Evolutionary conservation across 352 stramenopile genomes (phyloP).

Genomic region (Phytophthora multivora): DNA sequence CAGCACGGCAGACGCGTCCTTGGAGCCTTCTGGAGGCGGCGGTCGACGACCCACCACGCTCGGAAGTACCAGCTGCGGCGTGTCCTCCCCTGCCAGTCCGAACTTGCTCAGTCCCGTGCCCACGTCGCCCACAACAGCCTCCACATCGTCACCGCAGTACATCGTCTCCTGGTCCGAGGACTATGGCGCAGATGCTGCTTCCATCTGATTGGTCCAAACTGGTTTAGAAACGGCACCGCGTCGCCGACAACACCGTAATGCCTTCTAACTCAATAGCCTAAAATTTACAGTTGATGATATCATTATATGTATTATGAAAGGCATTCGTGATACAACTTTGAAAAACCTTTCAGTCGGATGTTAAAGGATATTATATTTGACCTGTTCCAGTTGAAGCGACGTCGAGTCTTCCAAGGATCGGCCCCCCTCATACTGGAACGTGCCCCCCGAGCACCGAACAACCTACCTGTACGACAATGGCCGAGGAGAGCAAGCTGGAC

Average conservation of each 20-base stretch:
- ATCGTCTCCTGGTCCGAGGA: conserved; percentile 28
- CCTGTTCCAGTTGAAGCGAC: no score
- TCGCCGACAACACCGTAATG: background rate
- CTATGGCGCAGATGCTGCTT: background rate
- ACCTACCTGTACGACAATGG: conserved; percentile 35
- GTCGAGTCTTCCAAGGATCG: conserved; percentile 13
- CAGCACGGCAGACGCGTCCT: conserved; percentile 31
- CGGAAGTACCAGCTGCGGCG: conserved; percentile 88
- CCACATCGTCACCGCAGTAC: conserved; percentile 97
- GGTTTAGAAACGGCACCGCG: background rate
- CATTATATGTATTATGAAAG: background rate
- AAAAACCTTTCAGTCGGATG: no score
- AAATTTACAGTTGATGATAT: conserved; percentile 1
- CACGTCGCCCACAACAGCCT: conserved; percentile 95
- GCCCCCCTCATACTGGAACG: conserved; percentile 23
- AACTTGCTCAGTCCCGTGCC: conserved; percentile 92
- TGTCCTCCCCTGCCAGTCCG: conserved; percentile 95
- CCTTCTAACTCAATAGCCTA: background rate
- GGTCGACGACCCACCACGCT: conserved; percentile 63
- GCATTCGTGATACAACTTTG: no score
- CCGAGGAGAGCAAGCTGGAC: conserved; percentile 73
- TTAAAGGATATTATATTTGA: no score
- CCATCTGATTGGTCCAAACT: conserved; percentile 14
- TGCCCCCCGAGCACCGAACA: background rate
- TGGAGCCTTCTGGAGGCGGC: conserved; percentile 14